Evolutionary conservation across 2,329 filamentous ascomycete genomes (phyloP).

Genomic region (Sclerotinia trifoliorum): DNA sequence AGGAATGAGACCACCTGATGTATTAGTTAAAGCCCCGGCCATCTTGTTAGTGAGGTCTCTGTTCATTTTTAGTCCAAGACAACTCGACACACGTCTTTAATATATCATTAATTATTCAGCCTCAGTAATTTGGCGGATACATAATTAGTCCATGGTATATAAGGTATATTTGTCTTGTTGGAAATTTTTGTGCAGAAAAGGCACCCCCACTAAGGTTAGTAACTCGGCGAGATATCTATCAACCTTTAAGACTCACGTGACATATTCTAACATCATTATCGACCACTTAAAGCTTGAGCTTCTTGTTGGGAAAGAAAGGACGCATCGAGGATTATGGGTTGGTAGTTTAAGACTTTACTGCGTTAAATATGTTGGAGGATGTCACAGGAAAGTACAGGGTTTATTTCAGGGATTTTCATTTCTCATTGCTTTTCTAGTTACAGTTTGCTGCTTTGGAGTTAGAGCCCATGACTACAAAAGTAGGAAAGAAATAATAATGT

Average conservation of each 20-base stretch:
- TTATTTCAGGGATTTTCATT: constrained; percentile 25
- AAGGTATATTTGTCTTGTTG: not conserved
- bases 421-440: constrained; percentile 35
- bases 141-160: not conserved
- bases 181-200: not conserved
- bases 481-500: constrained; percentile 33
- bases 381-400: not conserved
- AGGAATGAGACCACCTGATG: constrained; percentile 48
- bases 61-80: not conserved
- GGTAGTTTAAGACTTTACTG: not conserved
- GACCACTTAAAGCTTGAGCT: not conserved
- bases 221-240: not conserved
- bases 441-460: constrained; percentile 29
- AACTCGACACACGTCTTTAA: constrained; percentile 1
- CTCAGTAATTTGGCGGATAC: not conserved
- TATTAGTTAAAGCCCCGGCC: not conserved
- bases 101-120: not conserved
- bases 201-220: not conserved
- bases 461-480: constrained; percentile 26
- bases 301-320: not conserved
- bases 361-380: not conserved
- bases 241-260: constrained; percentile 11
- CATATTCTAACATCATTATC: not conserved
- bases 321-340: no score
- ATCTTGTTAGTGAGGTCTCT: not conserved